These are phyloP conservation scores for Solanum dulcamara DNA, from an alignment of 257 asterid species.

Conservation along the genomic window DNA sequence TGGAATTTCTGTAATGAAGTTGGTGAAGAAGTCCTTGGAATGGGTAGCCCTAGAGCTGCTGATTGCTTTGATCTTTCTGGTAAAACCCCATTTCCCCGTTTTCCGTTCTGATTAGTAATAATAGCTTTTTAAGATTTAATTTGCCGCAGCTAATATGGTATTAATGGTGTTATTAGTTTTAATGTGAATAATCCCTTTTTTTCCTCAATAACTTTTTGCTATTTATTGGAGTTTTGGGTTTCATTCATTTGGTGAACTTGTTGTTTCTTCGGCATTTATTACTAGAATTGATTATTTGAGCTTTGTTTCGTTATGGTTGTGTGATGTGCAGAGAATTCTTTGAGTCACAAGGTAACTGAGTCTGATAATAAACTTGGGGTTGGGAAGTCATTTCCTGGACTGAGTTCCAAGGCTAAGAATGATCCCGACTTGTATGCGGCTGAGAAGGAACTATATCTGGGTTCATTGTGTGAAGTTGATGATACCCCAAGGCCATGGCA, in stretches of 20 bases:
- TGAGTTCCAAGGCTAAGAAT: constrained; percentile 19
- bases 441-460: constrained; percentile 57
- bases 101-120: background rate
- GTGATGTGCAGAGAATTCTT: background rate
- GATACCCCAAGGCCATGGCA: constrained; percentile 60
- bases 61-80: constrained; percentile 7
- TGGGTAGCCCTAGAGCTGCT: constrained; percentile 8
- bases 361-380: constrained; percentile 47
- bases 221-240: too few relatives aligned
- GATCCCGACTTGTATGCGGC: constrained; percentile 51
- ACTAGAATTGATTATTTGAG: too few relatives aligned
- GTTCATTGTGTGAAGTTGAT: constrained; percentile 42
- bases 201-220: too few relatives aligned
- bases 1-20: constrained; percentile 11
- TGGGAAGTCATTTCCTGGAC: constrained; percentile 37
- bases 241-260: too few relatives aligned
- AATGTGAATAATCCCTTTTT: too few relatives aligned
- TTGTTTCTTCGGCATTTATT: too few relatives aligned
- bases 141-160: too few relatives aligned
- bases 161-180: too few relatives aligned
- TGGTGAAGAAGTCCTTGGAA: background rate
- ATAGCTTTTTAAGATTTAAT: too few relatives aligned
- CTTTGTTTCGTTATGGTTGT: background rate
- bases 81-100: background rate
- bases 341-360: constrained; percentile 43